Conservation (phyloP, 2,329 filamentous ascomycete genomes). For the Ustulina deusta region DNA sequence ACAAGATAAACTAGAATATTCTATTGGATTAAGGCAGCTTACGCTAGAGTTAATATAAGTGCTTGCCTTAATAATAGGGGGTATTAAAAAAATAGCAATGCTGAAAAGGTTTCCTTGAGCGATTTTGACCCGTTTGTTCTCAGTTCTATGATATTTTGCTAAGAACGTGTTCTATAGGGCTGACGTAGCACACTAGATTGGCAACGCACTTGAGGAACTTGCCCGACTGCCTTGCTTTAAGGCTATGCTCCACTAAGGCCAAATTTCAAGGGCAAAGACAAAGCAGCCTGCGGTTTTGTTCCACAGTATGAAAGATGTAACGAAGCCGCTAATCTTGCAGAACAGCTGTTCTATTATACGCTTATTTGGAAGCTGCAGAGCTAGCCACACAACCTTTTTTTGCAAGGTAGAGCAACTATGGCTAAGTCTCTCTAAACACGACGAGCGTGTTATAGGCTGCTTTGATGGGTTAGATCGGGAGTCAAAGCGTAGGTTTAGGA, state of each 20-base stretch:
- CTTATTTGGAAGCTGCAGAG: no score
- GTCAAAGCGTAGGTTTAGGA: constrained; percentile 7
- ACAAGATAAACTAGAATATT: no score
- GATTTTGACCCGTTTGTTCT: no score
- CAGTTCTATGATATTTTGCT: neutral
- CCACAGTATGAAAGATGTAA: constrained; percentile 2
- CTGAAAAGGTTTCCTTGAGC: no score
- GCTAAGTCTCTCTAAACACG: constrained; percentile 7
- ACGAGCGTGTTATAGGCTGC: constrained; percentile 8
- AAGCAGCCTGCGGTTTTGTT: constrained; percentile 3
- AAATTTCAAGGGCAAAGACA: constrained; percentile 5
- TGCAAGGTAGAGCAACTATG: constrained; percentile 9
- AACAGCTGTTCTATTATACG: no score
- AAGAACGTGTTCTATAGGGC: constrained; percentile 2
- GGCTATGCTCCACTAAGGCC: constrained; percentile 10
- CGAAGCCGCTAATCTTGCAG: no score
- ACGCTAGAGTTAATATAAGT: no score
- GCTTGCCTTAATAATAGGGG: no score
- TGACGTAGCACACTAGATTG: neutral
- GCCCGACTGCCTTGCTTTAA: no score
- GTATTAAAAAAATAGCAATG: no score
- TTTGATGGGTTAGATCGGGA: constrained; percentile 2
- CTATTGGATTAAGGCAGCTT: no score
- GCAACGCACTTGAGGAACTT: no score
- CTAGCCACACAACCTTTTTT: constrained; percentile 1